Evolutionary conservation across 495 filamentous ascomycete genomes (phyloP), one percentile per base, ranked within the genome.

Genomic region (Bathelium albidoporum): DNA sequence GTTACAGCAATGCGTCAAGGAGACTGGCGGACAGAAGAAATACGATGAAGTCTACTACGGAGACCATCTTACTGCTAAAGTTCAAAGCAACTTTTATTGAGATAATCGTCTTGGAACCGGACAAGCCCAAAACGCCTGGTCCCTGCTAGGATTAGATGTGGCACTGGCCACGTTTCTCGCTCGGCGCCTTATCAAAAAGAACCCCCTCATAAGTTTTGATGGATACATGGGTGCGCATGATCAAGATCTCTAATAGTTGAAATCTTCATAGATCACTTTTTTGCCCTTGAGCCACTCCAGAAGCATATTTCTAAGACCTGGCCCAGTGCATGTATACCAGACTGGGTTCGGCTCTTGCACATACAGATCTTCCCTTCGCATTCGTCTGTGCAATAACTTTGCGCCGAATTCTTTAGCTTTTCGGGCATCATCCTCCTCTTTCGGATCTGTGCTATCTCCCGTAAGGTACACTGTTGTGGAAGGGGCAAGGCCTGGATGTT

Each of bases 211-310:
- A n/a, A n/a, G n/a, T n/a, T n/a, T n/a, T n/a, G n/a, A n/a, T n/a
- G n/a, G n/a, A n/a, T n/a, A n/a, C n/a, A n/a, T n/a, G n/a, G n/a
- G n/a, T n/a, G n/a, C n/a, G n/a, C n/a, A n/a, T n/a, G n/a, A n/a
- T n/a, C n/a, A n/a, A n/a, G n/a, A n/a, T n/a, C n/a, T 22, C 49
- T 69, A 89, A 73, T 85, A 91, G 55, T 81, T 80, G 69, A 92
- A 91, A 73, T 86, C 85, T 72, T 91, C 89, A 73, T 81, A 85
- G 22, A 85, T 65, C 34, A 86, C 78, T 14, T 81, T 79, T 65
- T 86, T 82, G 2, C 81, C 85, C 22, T 77, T 74, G 59, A 90
- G 71, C 89, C 89, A 91, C 20, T 72, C 76, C 62, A 85, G 52
- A 58, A 91, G 61, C 12, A 70, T 68, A 65, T 77, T 82, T 65